phyloP scores from a whole-genome alignment of 805 yeast species.

The Saturnispora sanitii region DNA sequence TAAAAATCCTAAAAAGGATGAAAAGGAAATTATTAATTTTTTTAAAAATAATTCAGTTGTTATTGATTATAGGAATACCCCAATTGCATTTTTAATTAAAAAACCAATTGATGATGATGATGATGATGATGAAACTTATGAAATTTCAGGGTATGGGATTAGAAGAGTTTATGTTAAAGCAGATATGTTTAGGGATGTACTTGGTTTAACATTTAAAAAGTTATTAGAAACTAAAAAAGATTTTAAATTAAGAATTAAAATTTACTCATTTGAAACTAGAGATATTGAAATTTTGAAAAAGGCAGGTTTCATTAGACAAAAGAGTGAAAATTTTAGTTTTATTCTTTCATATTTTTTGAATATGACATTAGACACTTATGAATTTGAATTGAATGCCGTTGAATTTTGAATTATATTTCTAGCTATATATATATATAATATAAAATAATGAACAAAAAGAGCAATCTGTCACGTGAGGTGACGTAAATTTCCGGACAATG shows the following conservation, averaged over 20 bases:
- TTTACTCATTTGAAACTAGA: conserved; percentile 40
- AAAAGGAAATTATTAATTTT: conserved; percentile 14
- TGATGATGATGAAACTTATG: conserved; percentile 19
- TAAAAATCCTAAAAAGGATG: conserved; percentile 13
- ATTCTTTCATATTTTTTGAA: conserved; percentile 15
- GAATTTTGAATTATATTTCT: conserved; percentile 8
- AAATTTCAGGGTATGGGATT: conserved; percentile 50
- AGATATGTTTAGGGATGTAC: conserved; percentile 53
- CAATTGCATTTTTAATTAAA: conserved; percentile 52
- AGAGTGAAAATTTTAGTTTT: conserved; percentile 6
- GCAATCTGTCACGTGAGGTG: too few relatives aligned
- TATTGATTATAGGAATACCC: conserved; percentile 56
- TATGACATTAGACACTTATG: conserved; percentile 16
- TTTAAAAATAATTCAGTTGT: conserved; percentile 41
- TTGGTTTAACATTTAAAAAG: conserved; percentile 19
- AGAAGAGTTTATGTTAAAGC: conserved; percentile 58
- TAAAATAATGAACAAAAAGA: too few relatives aligned
- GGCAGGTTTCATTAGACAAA: conserved; percentile 33
- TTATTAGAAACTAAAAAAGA: conserved; percentile 22
- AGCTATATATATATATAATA: not conserved
- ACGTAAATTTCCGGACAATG: too few relatives aligned
- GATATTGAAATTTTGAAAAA: conserved; percentile 29
- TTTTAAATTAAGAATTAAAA: conserved; percentile 20
- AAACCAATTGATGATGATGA: conserved; percentile 26
- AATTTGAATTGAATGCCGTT: conserved; percentile 10